Conservation (phyloP, 2,329 filamentous ascomycete species). For the Penicillium aurantiogriseum region DNA sequence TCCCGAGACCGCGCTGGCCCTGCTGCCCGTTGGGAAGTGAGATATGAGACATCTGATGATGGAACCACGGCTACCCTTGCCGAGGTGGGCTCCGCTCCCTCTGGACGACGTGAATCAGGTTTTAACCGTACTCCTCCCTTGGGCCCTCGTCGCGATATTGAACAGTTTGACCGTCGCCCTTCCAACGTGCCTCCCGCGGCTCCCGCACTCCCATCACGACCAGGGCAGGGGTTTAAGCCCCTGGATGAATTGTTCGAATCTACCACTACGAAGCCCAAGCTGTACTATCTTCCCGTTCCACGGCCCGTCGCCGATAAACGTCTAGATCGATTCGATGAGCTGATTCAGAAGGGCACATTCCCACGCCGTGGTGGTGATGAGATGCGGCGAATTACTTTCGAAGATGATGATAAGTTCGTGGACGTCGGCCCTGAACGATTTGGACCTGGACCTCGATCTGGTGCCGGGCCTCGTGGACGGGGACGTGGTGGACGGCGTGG, state of each 20-base stretch:
- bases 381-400: constrained; percentile 71
- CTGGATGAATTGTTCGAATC: constrained; percentile 61
- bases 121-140: constrained; percentile 31
- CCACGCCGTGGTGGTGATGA: constrained; percentile 48
- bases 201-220: constrained; percentile 20
- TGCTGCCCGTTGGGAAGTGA: constrained; percentile 67
- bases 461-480: constrained; percentile 31
- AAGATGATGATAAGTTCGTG: constrained; percentile 64
- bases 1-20: constrained; percentile 42
- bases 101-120: constrained; percentile 28
- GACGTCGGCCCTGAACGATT: constrained; percentile 64
- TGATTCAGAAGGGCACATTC: constrained; percentile 40
- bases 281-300: constrained; percentile 66
- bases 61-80: constrained; percentile 59
- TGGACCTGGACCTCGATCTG: constrained; percentile 39
- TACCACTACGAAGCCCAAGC: constrained; percentile 61
- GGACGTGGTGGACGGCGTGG: constrained; percentile 34
- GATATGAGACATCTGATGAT: constrained; percentile 61
- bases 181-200: constrained; percentile 24
- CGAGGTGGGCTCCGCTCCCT: constrained; percentile 42
- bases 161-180: constrained; percentile 25
- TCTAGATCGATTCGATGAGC: constrained; percentile 56
- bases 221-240: constrained; percentile 51
- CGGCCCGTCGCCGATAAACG: constrained; percentile 64
- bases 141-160: constrained; percentile 28